Evolutionary conservation across 2,329 filamentous ascomycete genomes (phyloP).

Genomic region (Remersonia thermophila): DNA sequence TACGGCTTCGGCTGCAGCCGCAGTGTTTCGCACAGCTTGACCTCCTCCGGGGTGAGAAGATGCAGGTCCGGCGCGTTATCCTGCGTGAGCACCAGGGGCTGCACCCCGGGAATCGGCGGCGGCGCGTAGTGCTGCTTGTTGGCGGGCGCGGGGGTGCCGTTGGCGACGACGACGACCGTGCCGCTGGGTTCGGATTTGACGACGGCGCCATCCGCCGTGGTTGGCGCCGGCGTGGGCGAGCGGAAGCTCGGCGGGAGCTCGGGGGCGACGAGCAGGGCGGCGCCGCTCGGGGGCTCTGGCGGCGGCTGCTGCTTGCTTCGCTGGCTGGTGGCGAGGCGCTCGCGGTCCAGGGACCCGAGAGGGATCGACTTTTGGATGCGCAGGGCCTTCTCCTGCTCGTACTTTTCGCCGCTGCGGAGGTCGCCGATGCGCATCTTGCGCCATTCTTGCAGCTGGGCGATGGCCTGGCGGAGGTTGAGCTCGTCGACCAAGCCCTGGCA

Average conservation of each 20-base stretch:
- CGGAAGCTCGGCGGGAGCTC: constrained; percentile 56
- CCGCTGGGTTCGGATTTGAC: constrained; percentile 25
- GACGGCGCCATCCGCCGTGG: constrained; percentile 24
- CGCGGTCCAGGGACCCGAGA: constrained; percentile 75
- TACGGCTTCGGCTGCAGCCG: constrained; percentile 90
- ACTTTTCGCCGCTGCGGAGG: constrained; percentile 77
- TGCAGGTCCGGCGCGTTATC: constrained; percentile 75
- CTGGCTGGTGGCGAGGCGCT: constrained; percentile 58
- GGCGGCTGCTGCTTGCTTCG: constrained; percentile 54
- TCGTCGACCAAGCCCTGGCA: constrained; percentile 81
- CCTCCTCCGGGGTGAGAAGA: constrained; percentile 71
- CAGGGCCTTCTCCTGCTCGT: constrained; percentile 74
- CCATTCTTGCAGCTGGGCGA: constrained; percentile 88
- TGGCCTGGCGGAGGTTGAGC: constrained; percentile 80
- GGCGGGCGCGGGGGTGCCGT: constrained; percentile 25
- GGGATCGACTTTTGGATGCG: constrained; percentile 59
- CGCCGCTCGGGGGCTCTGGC: constrained; percentile 61
- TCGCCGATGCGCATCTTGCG: constrained; percentile 72
- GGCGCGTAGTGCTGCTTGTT: constrained; percentile 38
- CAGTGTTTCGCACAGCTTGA: constrained; percentile 72
- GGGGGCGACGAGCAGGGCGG: constrained; percentile 63
- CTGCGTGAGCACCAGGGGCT: constrained; percentile 55
- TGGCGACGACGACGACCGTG: constrained; percentile 20
- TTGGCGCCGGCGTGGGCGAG: constrained; percentile 22
- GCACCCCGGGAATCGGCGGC: constrained; percentile 47